Conservation (phyloP, 1,284 basidiomycete species). For the Ustilago loliicola region DNA sequence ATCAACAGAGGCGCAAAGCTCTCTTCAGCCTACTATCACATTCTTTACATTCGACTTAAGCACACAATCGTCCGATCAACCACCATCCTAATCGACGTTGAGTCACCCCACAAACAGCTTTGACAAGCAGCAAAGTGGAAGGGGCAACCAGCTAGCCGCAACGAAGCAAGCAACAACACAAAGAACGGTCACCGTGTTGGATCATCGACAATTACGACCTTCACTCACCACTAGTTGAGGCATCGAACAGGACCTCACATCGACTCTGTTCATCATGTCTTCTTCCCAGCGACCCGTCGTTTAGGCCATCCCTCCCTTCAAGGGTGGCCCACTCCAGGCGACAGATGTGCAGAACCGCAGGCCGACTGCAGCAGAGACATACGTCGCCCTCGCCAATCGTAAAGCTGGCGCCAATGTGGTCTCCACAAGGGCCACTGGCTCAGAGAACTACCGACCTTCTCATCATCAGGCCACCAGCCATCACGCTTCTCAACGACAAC, state of each 20-base stretch:
- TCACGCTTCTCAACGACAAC: constrained; percentile 45
- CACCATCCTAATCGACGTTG: background rate
- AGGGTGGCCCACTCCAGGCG: constrained; percentile 44
- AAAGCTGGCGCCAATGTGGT: constrained; percentile 48
- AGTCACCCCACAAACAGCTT: background rate
- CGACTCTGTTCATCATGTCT: constrained; percentile 29
- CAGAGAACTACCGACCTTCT: constrained; percentile 43
- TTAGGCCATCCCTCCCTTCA: constrained; percentile 55
- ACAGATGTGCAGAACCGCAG: constrained; percentile 47
- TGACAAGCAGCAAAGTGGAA: background rate
- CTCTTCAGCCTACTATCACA: constrained; percentile 9
- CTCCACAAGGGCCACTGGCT: constrained; percentile 38
- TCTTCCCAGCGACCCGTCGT: constrained; percentile 41
- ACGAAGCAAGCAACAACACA: background rate
- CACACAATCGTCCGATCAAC: background rate
- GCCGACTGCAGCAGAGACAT: constrained; percentile 45
- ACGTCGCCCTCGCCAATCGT: constrained; percentile 44
- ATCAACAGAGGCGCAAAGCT: background rate
- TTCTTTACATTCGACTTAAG: constrained; percentile 11
- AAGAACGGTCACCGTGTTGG: background rate
- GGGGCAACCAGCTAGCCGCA: background rate
- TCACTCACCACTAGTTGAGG: constrained; percentile 4
- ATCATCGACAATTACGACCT: background rate
- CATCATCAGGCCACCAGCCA: constrained; percentile 35
- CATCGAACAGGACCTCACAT: constrained; percentile 23